Percentiles rank a stretch among this genome's conserved stretches.
Conservation (phyloP, 148 eudicot genomes). For the Spergularia bocconei region DNA sequence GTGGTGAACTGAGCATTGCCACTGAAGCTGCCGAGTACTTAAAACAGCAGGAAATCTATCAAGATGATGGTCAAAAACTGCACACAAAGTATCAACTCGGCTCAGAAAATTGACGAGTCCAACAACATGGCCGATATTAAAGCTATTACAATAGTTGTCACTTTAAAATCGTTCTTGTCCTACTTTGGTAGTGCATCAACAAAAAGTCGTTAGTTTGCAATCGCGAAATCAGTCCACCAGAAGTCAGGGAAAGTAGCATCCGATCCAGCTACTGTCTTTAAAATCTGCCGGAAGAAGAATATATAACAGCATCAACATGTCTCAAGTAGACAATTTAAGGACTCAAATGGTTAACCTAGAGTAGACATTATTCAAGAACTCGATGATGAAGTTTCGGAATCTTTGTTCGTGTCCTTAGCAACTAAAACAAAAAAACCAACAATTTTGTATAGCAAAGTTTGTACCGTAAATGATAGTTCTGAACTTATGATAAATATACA, state of each 20-base stretch:
- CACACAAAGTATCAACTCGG: constrained; percentile 16
- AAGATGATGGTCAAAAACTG: constrained; percentile 27
- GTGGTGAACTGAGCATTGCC: constrained; percentile 15
- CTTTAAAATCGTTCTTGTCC: constrained; percentile 6
- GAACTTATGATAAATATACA: too few relatives aligned
- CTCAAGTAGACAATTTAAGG: constrained; percentile 16
- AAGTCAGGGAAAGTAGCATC: constrained; percentile 1
- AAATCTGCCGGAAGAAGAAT: constrained; percentile 10
- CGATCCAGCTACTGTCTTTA: constrained; percentile 19
- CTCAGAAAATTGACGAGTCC: neutral
- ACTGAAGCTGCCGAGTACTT: constrained; percentile 26
- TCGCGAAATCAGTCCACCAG: constrained; percentile 25
- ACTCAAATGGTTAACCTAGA: constrained; percentile 28
- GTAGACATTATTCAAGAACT: constrained; percentile 28
- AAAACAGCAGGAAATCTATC: constrained; percentile 13
- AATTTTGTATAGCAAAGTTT: constrained; percentile 6
- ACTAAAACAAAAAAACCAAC: constrained; percentile 9
- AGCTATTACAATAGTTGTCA: neutral
- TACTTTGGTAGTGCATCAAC: constrained; percentile 7
- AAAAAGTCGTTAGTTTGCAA: constrained; percentile 23
- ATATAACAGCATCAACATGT: constrained; percentile 9
- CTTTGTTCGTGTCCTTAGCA: constrained; percentile 29
- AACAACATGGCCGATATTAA: neutral
- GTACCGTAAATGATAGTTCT: too few relatives aligned
- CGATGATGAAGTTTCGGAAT: constrained; percentile 30